phyloP scores from a whole-genome alignment of 768 basidiomycete species.

The Pholiota molesta region DNA sequence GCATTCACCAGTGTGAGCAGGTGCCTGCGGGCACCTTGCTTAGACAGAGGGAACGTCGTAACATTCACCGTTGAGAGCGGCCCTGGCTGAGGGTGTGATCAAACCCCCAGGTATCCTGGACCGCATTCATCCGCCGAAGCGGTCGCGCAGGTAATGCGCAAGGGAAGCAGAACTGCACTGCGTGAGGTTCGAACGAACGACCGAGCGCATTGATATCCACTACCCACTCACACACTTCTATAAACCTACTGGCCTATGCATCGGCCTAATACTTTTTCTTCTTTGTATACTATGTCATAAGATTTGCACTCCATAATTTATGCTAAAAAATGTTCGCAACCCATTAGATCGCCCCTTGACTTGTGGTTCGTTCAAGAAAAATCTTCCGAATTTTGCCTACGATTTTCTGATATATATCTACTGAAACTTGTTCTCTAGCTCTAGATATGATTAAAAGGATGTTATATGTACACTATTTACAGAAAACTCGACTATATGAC shows the following conservation, averaged over 20 bases:
- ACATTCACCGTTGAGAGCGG: too few species aligned
- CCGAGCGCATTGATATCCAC: background rate
- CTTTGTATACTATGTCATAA: too few species aligned
- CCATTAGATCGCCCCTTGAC: background rate
- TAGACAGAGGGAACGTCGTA: too few species aligned
- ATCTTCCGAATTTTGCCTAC: background rate
- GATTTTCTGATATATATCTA: background rate
- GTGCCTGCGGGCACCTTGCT: too few species aligned
- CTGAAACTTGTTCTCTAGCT: background rate
- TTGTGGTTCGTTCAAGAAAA: background rate
- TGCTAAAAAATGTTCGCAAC: background rate
- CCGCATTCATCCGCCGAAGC: too few species aligned
- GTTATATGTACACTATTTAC: slow-evolving; percentile 21
- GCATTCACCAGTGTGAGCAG: too few species aligned
- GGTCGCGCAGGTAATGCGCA: too few species aligned
- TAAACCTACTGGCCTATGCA: background rate
- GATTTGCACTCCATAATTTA: too few species aligned
- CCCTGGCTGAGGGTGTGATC: too few species aligned
- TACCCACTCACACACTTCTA: background rate
- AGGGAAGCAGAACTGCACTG: too few species aligned
- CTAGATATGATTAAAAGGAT: background rate
- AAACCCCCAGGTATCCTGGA: too few species aligned
- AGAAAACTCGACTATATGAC: slow-evolving; percentile 22
- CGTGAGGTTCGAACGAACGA: background rate
- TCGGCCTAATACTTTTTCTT: background rate